Conservation (phyloP, 768 basidiomycete species). For the Pholiota conissans region DNA sequence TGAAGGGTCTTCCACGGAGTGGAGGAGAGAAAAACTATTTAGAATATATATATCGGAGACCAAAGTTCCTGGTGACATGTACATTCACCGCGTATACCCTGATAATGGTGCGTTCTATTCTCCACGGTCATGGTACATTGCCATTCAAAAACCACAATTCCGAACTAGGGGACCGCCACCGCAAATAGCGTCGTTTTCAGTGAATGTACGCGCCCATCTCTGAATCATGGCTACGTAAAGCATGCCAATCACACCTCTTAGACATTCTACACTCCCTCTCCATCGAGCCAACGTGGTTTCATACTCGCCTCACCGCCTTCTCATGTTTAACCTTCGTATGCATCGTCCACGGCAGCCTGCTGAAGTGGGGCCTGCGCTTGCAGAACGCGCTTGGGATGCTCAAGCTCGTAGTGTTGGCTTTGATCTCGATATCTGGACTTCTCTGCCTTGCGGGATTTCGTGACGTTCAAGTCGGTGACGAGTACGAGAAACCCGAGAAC, state of each 20-base stretch:
- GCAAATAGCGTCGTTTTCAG: conserved; percentile 68
- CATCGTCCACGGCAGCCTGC: conserved; percentile 53
- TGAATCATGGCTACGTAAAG: too few relatives aligned
- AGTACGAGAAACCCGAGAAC: conserved; percentile 55
- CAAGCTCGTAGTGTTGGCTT: conserved; percentile 56
- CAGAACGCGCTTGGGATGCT: conserved; percentile 65
- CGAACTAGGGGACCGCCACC: conserved; percentile 53
- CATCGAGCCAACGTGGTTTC: conserved; percentile 41
- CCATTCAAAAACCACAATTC: background rate
- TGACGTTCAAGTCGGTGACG: conserved; percentile 50
- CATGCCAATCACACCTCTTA: conserved; percentile 22
- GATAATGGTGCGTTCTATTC: conserved; percentile 48
- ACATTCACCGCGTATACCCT: conserved; percentile 57
- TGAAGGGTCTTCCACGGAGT: conserved; percentile 63
- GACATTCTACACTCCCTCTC: conserved; percentile 60
- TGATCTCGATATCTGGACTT: conserved; percentile 55
- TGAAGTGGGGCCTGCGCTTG: conserved; percentile 56
- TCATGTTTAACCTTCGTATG: conserved; percentile 56
- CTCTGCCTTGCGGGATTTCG: conserved; percentile 47
- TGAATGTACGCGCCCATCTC: conserved; percentile 50
- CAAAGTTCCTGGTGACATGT: conserved; percentile 62
- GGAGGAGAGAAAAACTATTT: conserved; percentile 81
- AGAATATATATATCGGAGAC: conserved; percentile 66
- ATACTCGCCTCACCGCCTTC: conserved; percentile 55
- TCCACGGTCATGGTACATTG: background rate